Percentiles rank a stretch among this genome's conserved stretches.
Evolutionary conservation across 2,329 filamentous ascomycete species (phyloP).

Genomic region (Scedosporium boydii): DNA sequence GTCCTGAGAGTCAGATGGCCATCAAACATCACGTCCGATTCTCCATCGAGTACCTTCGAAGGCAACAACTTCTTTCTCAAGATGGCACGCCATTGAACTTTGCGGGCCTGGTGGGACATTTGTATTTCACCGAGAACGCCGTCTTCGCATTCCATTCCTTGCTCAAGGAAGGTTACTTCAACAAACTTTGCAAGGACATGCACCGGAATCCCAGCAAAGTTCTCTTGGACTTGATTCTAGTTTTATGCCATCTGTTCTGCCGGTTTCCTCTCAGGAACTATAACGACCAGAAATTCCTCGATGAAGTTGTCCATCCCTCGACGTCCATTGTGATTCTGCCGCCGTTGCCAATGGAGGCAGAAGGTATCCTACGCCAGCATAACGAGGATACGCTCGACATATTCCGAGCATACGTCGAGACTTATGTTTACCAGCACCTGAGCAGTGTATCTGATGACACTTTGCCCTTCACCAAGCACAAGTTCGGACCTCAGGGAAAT

Average conservation of each 20-base stretch:
- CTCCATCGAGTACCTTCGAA: conserved; percentile 68
- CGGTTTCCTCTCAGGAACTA: conserved; percentile 36
- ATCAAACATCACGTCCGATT: conserved; percentile 71
- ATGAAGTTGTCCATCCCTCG: conserved; percentile 42
- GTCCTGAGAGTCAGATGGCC: conserved; percentile 55
- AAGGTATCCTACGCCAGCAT: conserved; percentile 46
- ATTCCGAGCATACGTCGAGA: conserved; percentile 60
- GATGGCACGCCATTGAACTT: conserved; percentile 62
- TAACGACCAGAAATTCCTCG: conserved; percentile 23
- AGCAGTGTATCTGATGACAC: conserved; percentile 34
- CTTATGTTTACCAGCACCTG: conserved; percentile 58
- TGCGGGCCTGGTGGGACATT: conserved; percentile 57
- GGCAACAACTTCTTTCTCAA: conserved; percentile 54
- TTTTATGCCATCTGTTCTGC: conserved; percentile 62
- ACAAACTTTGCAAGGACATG: conserved; percentile 48
- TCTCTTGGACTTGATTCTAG: conserved; percentile 53
- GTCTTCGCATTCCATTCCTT: conserved; percentile 70
- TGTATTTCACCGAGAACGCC: conserved; percentile 69
- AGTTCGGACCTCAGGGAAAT: conserved; percentile 24
- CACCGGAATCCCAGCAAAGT: conserved; percentile 37
- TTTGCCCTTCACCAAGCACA: conserved; percentile 49
- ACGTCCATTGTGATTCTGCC: conserved; percentile 59
- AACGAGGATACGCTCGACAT: conserved; percentile 57
- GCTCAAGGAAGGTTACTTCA: conserved; percentile 61
- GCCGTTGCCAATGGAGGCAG: conserved; percentile 47